A percentile compares a stretch with the other conserved stretches of the same genome.
Evolutionary conservation across 805 yeast species (phyloP).

Genomic region (Yarrowia porcina): DNA sequence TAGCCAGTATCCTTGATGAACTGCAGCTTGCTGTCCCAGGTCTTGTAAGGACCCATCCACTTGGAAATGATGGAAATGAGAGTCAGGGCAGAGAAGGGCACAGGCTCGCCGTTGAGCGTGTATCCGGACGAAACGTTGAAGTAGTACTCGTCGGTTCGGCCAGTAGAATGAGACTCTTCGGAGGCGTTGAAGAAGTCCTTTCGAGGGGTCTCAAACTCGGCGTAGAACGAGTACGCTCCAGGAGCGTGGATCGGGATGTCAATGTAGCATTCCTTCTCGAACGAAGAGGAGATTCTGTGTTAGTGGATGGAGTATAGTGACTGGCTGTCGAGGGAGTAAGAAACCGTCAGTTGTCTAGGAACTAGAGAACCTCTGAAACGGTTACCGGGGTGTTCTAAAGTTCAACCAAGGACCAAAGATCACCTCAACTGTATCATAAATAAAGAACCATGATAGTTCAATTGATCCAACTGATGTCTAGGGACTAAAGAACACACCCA

Average conservation of each 20-base stretch:
- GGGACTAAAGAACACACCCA: too few relatives aligned
- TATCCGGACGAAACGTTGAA: conserved; percentile 81
- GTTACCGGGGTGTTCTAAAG: too few relatives aligned
- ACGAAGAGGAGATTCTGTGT: conserved; percentile 49
- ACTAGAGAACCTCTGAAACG: too few relatives aligned
- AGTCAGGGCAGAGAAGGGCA: conserved; percentile 70
- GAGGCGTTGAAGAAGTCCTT: conserved; percentile 29
- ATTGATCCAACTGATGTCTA: too few relatives aligned
- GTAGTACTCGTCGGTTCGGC: conserved; percentile 41
- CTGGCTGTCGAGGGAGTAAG: too few relatives aligned
- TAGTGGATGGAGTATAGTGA: neutral
- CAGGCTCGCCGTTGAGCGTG: conserved; percentile 49
- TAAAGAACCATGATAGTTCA: too few relatives aligned
- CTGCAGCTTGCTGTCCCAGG: conserved; percentile 67
- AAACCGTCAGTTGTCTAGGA: too few relatives aligned
- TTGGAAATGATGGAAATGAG: conserved; percentile 85
- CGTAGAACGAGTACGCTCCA: conserved; percentile 76
- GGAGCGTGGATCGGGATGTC: conserved; percentile 63
- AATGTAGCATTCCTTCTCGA: conserved; percentile 60
- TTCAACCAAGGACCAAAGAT: too few relatives aligned
- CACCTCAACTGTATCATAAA: too few relatives aligned
- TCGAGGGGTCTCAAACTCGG: conserved; percentile 49
- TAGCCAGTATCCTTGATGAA: conserved; percentile 72
- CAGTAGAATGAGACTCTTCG: conserved; percentile 7
- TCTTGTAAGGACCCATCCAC: conserved; percentile 71